Conservation (phyloP, 2,329 filamentous ascomycete genomes). For the Colletotrichum cordylinicola region DNA sequence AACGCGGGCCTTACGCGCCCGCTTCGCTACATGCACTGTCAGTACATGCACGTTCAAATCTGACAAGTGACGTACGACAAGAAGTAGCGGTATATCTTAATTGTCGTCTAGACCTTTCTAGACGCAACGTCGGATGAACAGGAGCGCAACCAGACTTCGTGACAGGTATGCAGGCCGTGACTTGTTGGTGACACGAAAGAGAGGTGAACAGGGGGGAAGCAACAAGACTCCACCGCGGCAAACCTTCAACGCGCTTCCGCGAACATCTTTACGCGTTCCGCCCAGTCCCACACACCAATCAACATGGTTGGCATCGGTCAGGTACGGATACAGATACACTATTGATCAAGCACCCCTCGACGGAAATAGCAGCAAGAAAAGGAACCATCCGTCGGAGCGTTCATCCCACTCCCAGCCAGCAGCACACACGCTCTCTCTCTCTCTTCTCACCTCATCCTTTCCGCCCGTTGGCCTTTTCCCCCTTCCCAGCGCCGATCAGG, state of each 20-base stretch:
- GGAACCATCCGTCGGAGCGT: background rate
- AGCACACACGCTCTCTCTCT: background rate
- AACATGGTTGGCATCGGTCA: background rate
- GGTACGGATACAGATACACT: background rate
- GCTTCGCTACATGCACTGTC: background rate
- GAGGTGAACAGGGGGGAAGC: background rate
- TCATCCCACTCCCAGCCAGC: background rate
- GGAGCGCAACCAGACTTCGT: background rate
- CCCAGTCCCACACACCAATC: background rate
- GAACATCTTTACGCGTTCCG: background rate
- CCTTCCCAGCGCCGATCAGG: conserved; percentile 5
- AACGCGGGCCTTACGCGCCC: background rate
- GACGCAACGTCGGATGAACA: background rate
- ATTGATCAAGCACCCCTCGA: background rate
- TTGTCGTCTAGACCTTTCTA: background rate
- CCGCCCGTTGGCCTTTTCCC: background rate
- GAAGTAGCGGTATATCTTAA: background rate
- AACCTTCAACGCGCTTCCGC: background rate
- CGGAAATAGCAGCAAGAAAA: background rate
- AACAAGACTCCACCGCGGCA: background rate
- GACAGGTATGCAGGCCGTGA: background rate
- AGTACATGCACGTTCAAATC: background rate
- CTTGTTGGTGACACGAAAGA: background rate
- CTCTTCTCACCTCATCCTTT: background rate
- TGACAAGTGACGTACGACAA: background rate